Evolutionary conservation across 306 rosid species (phyloP).

Genomic region (Fragaria ananassa): DNA sequence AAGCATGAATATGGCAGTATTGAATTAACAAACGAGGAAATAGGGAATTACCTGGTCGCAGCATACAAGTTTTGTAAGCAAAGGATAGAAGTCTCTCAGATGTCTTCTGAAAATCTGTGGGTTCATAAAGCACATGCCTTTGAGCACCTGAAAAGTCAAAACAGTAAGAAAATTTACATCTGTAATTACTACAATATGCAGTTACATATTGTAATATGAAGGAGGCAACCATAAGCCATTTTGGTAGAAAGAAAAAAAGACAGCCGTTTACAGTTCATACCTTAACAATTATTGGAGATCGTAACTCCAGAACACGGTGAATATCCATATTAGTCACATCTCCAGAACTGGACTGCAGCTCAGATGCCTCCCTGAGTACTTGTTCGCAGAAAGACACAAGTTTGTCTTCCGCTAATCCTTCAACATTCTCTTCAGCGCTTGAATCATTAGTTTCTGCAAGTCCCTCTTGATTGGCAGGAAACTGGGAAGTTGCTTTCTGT

Average conservation of each 20-base stretch:
- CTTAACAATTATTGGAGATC: conserved; percentile 89
- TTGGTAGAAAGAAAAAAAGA: background rate
- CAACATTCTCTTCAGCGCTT: conserved; percentile 58
- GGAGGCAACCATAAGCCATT: background rate
- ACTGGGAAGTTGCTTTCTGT: conserved; percentile 72
- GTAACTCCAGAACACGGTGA: conserved; percentile 86
- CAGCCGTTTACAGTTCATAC: conserved; percentile 28
- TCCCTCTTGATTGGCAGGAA: conserved; percentile 34
- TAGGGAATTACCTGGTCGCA: conserved; percentile 84
- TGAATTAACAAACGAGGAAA: background rate
- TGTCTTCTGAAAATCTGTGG: conserved; percentile 80
- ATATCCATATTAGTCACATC: conserved; percentile 79
- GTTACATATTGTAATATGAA: background rate
- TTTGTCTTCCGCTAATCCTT: conserved; percentile 82
- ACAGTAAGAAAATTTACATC: conserved; percentile 1
- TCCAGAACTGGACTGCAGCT: conserved; percentile 76
- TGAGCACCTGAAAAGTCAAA: conserved; percentile 66
- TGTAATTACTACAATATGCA: background rate
- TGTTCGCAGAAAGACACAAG: conserved; percentile 86
- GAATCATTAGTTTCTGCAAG: conserved; percentile 39
- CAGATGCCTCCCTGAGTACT: conserved; percentile 94
- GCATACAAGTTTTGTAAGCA: conserved; percentile 91
- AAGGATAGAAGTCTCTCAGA: conserved; percentile 86
- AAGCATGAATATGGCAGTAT: background rate
- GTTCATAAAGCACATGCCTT: conserved; percentile 91